A percentile compares a stretch with the other conserved stretches of the same genome.
Evolutionary conservation across 306 rosid genomes (phyloP).

Genomic region (Dicorynia guianensis): DNA sequence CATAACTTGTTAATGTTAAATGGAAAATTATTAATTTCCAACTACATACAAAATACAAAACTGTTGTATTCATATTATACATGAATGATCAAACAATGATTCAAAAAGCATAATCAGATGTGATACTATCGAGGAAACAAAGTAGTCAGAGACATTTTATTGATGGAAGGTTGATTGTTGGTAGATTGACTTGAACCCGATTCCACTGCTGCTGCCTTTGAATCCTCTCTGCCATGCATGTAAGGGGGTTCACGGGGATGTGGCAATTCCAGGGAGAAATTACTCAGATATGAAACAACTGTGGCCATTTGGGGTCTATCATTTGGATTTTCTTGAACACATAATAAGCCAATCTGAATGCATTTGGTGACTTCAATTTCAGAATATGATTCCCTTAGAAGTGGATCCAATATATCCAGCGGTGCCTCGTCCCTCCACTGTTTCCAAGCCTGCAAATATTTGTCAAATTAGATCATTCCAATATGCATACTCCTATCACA

Average conservation of each 20-base stretch:
- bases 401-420: conserved; percentile 39
- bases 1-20: too few relatives aligned
- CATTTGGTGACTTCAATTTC: conserved; percentile 33
- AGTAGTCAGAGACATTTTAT: conserved; percentile 15
- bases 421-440: conserved; percentile 44
- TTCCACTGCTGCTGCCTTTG: background rate
- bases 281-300: conserved; percentile 40
- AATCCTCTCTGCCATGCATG: background rate
- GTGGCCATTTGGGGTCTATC: conserved; percentile 51
- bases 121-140: conserved; percentile 4
- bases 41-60: too few relatives aligned
- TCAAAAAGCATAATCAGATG: background rate
- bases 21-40: too few relatives aligned
- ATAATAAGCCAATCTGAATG: conserved; percentile 53
- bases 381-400: conserved; percentile 22
- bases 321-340: conserved; percentile 53
- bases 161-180: conserved; percentile 19
- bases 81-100: background rate
- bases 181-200: background rate
- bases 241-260: conserved; percentile 49
- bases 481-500: too few relatives aligned
- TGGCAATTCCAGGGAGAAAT: conserved; percentile 36
- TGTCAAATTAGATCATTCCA: background rate
- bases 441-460: conserved; percentile 49
- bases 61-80: too few relatives aligned